phyloP scores from a whole-genome alignment of 768 basidiomycete species.

The Suillus brevipes region DNA sequence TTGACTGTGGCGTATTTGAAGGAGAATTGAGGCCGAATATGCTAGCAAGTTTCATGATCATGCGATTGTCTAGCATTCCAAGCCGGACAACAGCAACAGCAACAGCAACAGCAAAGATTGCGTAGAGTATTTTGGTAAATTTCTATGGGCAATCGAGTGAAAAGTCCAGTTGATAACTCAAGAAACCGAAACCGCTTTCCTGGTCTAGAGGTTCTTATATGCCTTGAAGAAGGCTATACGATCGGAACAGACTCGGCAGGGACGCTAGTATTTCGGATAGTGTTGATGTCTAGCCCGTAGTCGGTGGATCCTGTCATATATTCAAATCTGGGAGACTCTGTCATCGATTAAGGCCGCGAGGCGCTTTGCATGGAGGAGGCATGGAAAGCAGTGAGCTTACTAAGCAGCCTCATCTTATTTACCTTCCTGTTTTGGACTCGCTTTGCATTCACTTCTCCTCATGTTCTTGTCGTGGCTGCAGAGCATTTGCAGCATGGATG shows the following conservation, averaged over 20 bases:
- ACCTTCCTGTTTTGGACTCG: slow-evolving; percentile 26
- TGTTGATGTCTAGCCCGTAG: neutral
- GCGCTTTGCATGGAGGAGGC: slow-evolving; percentile 18
- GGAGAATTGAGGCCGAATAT: slow-evolving; percentile 27
- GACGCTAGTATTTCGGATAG: slow-evolving; percentile 17
- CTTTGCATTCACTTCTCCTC: neutral
- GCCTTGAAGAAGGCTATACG: slow-evolving; percentile 29
- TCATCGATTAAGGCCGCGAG: slow-evolving; percentile 11
- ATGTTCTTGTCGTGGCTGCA: slow-evolving; percentile 5
- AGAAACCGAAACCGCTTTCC: neutral
- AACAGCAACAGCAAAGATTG: slow-evolving; percentile 19
- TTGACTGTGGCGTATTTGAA: slow-evolving; percentile 20
- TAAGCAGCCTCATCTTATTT: slow-evolving; percentile 22
- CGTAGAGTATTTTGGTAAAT: slow-evolving; percentile 29
- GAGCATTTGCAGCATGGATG: neutral
- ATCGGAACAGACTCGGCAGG: slow-evolving; percentile 11
- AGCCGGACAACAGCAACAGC: slow-evolving; percentile 22
- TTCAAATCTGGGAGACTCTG: slow-evolving; percentile 7
- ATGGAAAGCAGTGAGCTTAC: slow-evolving; percentile 24
- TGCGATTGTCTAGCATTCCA: slow-evolving; percentile 34
- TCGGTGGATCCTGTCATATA: slow-evolving; percentile 21
- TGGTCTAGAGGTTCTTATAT: slow-evolving; percentile 24
- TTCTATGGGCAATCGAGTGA: slow-evolving; percentile 13
- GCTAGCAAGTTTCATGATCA: slow-evolving; percentile 34
- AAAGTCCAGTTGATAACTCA: neutral